Percentiles rank a stretch among this genome's conserved stretches.
Conservation (phyloP, 2,329 filamentous ascomycete genomes). For the Calycina marina region DNA sequence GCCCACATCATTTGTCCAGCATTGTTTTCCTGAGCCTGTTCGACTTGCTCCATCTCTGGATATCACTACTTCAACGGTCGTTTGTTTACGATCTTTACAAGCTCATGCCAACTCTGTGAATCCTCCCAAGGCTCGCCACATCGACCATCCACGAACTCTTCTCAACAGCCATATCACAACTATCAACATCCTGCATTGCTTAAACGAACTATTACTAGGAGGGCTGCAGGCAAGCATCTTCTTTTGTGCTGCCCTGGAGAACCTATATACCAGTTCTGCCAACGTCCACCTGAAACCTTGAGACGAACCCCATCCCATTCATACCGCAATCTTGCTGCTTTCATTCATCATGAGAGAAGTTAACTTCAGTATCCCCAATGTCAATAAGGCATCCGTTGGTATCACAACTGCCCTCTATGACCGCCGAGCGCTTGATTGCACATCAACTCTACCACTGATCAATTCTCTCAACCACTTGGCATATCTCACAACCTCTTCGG, state of each 20-base stretch:
- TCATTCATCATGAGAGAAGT: conserved; percentile 82
- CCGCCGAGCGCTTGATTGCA: conserved; percentile 92
- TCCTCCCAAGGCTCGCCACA: conserved; percentile 13
- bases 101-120: neutral
- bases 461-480: conserved; percentile 98
- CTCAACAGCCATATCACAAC: conserved; percentile 9
- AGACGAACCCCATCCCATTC: conserved; percentile 4
- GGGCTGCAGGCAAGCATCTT: no score
- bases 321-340: conserved; percentile 13
- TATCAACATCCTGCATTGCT: conserved; percentile 10
- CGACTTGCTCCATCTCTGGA: no score
- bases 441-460: conserved; percentile 90
- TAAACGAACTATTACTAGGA: no score
- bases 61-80: no score
- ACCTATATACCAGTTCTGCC: conserved; percentile 6
- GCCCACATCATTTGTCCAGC: no score
- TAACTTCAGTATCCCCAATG: conserved; percentile 98
- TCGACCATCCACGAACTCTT: conserved; percentile 7
- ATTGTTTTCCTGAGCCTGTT: no score
- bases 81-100: neutral
- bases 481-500: conserved; percentile 94
- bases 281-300: conserved; percentile 8
- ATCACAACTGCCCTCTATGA: conserved; percentile 98
- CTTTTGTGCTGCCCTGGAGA: conserved; percentile 4
- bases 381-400: conserved; percentile 97